These are phyloP conservation scores for Zygnema cylindricum DNA, from an alignment of 139 green algal genomes.

Conservation along the genomic window DNA sequence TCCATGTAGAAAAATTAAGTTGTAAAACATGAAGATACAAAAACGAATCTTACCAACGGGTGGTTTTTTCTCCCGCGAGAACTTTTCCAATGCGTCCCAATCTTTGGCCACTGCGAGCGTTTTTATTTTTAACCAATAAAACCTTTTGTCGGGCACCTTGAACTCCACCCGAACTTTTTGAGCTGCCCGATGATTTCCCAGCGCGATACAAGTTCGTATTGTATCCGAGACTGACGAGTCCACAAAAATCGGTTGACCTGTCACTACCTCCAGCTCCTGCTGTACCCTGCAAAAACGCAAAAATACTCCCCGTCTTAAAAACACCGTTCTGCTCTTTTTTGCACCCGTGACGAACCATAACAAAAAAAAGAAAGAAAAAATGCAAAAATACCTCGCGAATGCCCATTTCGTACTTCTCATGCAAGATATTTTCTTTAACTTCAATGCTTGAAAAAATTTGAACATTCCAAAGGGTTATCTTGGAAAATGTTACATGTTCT, in stretches of 20 bases:
- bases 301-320: too few species aligned
- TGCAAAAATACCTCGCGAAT: constrained; percentile 17
- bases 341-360: background rate
- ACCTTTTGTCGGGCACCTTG: constrained; percentile 48
- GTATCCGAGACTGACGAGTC: constrained; percentile 51
- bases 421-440: too few species aligned
- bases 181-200: constrained; percentile 54
- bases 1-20: background rate
- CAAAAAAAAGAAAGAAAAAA: constrained; percentile 46
- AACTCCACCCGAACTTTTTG: constrained; percentile 50
- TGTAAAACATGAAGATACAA: background rate
- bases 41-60: constrained; percentile 30
- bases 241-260: constrained; percentile 48
- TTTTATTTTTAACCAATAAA: constrained; percentile 57
- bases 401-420: too few species aligned
- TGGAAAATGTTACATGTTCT: too few species aligned
- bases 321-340: too few species aligned
- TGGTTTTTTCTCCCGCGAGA: constrained; percentile 55
- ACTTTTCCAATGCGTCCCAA: constrained; percentile 58
- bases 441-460: too few species aligned
- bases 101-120: constrained; percentile 31
- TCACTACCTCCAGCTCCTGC: constrained; percentile 48
- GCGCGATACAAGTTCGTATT: constrained; percentile 33
- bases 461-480: too few species aligned
- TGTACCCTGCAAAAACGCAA: constrained; percentile 37